Percentiles rank a stretch among this genome's conserved stretches.
phyloP scores from a whole-genome alignment of 2,329 filamentous ascomycete genomes.

The Cytospora piceicola region DNA sequence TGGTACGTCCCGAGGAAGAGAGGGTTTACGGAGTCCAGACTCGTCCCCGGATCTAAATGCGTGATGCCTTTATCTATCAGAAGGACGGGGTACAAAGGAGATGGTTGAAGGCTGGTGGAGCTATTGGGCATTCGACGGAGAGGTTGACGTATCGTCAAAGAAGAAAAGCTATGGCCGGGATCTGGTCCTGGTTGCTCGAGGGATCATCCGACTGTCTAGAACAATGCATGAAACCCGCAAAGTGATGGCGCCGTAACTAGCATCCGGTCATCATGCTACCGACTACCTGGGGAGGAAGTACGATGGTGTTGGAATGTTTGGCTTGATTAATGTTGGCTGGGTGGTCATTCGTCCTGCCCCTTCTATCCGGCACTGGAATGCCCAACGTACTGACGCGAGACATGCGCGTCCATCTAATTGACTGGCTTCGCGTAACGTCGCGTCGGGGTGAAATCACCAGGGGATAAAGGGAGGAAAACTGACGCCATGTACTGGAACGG shows the following conservation, averaged over 20 bases:
- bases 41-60: slow-evolving; percentile 12
- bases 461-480: slow-evolving; percentile 6
- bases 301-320: slow-evolving; percentile 23
- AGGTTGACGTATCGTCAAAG: slow-evolving; percentile 15
- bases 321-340: slow-evolving; percentile 1
- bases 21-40: slow-evolving; percentile 10
- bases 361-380: slow-evolving; percentile 22
- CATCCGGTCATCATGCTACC: neutral
- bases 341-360: neutral
- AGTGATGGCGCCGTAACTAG: slow-evolving; percentile 19
- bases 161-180: slow-evolving; percentile 1
- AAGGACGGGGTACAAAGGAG: slow-evolving; percentile 19
- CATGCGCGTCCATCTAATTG: slow-evolving; percentile 28
- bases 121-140: neutral
- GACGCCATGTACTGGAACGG: slow-evolving; percentile 13
- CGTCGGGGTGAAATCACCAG: slow-evolving; percentile 16
- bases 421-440: slow-evolving; percentile 20
- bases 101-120: neutral
- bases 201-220: slow-evolving; percentile 18
- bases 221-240: slow-evolving; percentile 16
- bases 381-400: slow-evolving; percentile 21
- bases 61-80: slow-evolving; percentile 20
- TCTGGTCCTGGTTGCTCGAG: slow-evolving; percentile 22
- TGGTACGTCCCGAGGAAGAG: slow-evolving; percentile 17
- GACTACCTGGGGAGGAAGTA: neutral